Evolutionary conservation across 805 yeast species (phyloP).

Genomic region (Lachancea meyersii): DNA sequence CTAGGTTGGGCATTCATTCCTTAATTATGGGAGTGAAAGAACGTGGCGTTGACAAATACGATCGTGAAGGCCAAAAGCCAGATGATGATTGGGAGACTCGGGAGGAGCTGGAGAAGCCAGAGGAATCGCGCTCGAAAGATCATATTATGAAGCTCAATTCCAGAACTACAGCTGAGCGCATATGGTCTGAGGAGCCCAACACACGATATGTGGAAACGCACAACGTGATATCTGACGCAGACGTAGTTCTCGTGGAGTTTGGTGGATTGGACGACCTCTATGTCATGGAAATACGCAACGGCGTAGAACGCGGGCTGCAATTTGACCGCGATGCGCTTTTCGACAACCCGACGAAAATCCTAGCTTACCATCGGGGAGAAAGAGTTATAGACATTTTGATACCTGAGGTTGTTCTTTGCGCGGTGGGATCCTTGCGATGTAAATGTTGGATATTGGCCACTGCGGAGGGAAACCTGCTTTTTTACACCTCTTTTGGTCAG

Average conservation of each 20-base stretch:
- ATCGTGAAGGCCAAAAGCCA: constrained; percentile 10
- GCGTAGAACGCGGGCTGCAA: constrained; percentile 33
- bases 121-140: constrained; percentile 17
- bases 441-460: constrained; percentile 42
- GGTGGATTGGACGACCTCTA: constrained; percentile 28
- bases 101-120: constrained; percentile 24
- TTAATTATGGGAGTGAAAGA: constrained; percentile 54
- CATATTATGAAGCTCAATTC: constrained; percentile 18
- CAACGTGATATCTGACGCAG: constrained; percentile 27
- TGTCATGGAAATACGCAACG: constrained; percentile 31
- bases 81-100: constrained; percentile 18
- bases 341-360: constrained; percentile 36
- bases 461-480: constrained; percentile 35
- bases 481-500: constrained; percentile 31
- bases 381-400: constrained; percentile 39
- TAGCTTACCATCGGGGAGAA: constrained; percentile 34
- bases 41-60: constrained; percentile 28
- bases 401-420: constrained; percentile 35
- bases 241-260: constrained; percentile 29
- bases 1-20: constrained; percentile 59
- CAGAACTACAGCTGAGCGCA: constrained; percentile 21
- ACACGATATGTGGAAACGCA: constrained; percentile 25
- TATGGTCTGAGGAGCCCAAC: constrained; percentile 29
- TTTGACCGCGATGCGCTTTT: constrained; percentile 31
- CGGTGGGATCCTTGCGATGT: constrained; percentile 42